phyloP scores from a whole-genome alignment of 2,329 filamentous ascomycete genomes.

The Talaromyces marneffei region DNA sequence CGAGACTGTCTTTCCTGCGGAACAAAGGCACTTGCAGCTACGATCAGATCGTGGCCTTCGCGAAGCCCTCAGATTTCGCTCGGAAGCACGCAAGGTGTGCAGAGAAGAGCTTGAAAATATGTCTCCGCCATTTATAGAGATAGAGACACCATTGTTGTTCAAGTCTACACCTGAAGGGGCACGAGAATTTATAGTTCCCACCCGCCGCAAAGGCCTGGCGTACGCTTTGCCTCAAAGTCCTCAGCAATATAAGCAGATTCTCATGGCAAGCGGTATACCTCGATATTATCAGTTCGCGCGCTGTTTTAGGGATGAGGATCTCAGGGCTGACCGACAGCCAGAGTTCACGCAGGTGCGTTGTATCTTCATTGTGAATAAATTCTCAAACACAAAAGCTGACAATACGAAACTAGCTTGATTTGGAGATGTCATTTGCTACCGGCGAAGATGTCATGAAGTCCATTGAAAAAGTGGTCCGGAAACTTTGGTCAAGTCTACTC shows the following conservation, averaged over 20 bases:
- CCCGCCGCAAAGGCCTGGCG: conserved; percentile 65
- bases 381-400: background rate
- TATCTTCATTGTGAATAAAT: background rate
- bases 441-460: conserved; percentile 63
- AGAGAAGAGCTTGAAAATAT: conserved; percentile 51
- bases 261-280: conserved; percentile 82
- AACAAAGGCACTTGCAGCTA: conserved; percentile 77
- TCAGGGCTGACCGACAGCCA: conserved; percentile 85
- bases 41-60: conserved; percentile 65
- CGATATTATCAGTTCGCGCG: conserved; percentile 89
- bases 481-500: conserved; percentile 51
- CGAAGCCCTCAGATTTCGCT: conserved; percentile 65
- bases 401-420: conserved; percentile 59
- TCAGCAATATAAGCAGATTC: conserved; percentile 96
- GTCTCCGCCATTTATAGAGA: conserved; percentile 58
- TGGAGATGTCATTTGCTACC: conserved; percentile 84
- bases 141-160: conserved; percentile 92
- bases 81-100: conserved; percentile 51
- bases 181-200: conserved; percentile 89
- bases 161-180: conserved; percentile 97
- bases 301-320: conserved; percentile 93
- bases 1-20: conserved; percentile 66
- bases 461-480: conserved; percentile 48
- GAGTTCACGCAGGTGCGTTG: conserved; percentile 79
- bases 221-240: conserved; percentile 95